Conservation (phyloP, 495 filamentous ascomycete species). For the Massariosphaeria phaeospora region DNA sequence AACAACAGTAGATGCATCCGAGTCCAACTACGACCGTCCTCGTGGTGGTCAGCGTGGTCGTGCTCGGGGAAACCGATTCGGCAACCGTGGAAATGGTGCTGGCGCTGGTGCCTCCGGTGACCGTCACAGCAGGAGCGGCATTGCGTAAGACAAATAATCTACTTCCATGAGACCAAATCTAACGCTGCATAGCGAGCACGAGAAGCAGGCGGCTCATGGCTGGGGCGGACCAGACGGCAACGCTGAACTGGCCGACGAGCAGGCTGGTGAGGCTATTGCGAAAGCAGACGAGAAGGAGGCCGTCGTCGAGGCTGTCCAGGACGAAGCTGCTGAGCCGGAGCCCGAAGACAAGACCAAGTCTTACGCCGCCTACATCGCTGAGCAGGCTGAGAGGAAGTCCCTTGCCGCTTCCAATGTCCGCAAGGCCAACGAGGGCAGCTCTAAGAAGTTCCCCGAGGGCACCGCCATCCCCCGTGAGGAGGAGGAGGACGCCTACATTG, state of each 20-base stretch:
- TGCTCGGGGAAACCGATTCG: constrained; percentile 55
- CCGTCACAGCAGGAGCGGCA: constrained; percentile 70
- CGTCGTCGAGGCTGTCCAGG: constrained; percentile 39
- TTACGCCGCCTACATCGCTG: constrained; percentile 79
- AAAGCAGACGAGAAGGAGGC: constrained; percentile 67
- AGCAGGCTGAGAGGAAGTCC: constrained; percentile 78
- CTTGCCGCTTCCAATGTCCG: constrained; percentile 64
- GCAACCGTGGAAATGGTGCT: constrained; percentile 39
- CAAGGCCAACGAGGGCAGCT: constrained; percentile 83
- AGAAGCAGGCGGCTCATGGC: constrained; percentile 85
- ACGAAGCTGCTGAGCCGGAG: constrained; percentile 49
- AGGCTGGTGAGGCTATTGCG: constrained; percentile 80
- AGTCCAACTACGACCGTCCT: no score
- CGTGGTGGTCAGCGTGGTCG: constrained; percentile 48
- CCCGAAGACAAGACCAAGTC: constrained; percentile 83
- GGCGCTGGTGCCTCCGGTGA: constrained; percentile 50
- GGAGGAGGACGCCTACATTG: constrained; percentile 65
- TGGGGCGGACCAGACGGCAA: constrained; percentile 82
- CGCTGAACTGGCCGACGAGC: constrained; percentile 80
- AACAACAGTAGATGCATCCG: constrained; percentile 27
- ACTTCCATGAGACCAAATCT: no score
- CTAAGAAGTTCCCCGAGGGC: constrained; percentile 88
- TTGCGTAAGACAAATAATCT: constrained; percentile 53
- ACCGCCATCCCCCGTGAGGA: constrained; percentile 70
- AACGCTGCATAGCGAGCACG: constrained; percentile 61